Evolutionary conservation across 1,284 basidiomycete genomes (phyloP).

Genomic region (Exsudoporus floridanus): DNA sequence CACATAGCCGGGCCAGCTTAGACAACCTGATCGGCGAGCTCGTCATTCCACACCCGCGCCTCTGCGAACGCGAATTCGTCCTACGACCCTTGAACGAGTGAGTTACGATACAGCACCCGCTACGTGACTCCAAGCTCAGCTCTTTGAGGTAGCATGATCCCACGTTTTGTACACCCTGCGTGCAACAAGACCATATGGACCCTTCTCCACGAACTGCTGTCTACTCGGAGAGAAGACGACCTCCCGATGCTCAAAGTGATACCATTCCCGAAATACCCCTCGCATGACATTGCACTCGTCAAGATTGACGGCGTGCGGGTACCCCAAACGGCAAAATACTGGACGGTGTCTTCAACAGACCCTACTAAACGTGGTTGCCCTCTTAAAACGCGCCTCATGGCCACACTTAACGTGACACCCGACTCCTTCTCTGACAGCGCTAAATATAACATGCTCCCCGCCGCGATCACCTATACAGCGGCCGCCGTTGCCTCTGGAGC

Average conservation of each 20-base stretch:
- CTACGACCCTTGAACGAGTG: slow-evolving; percentile 86
- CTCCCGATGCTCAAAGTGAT: slow-evolving; percentile 64
- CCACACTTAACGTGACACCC: slow-evolving; percentile 92
- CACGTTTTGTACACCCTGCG: slow-evolving; percentile 64
- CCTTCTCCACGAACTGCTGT: slow-evolving; percentile 46
- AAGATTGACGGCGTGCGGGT: slow-evolving; percentile 24
- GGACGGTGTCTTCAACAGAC: slow-evolving; percentile 37
- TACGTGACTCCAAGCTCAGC: neutral
- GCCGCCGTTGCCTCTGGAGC: slow-evolving; percentile 56
- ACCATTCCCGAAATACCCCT: slow-evolving; percentile 57
- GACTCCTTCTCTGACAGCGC: slow-evolving; percentile 97
- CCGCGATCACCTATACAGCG: slow-evolving; percentile 51
- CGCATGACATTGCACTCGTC: slow-evolving; percentile 17
- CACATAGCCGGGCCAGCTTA: slow-evolving; percentile 38
- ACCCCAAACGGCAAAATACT: slow-evolving; percentile 53
- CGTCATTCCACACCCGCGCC: slow-evolving; percentile 79
- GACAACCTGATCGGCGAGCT: slow-evolving; percentile 65
- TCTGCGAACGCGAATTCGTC: slow-evolving; percentile 86
- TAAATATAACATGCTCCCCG: slow-evolving; percentile 48
- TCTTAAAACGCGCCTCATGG: slow-evolving; percentile 78
- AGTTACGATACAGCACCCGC: slow-evolving; percentile 29
- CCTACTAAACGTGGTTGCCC: slow-evolving; percentile 12
- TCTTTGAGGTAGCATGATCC: slow-evolving; percentile 61
- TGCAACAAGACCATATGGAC: slow-evolving; percentile 46
- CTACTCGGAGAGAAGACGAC: slow-evolving; percentile 32